Percentiles rank a stretch among this genome's conserved stretches.
Conservation (phyloP, 2,329 filamentous ascomycete species). For the Microascus cirrosus region DNA sequence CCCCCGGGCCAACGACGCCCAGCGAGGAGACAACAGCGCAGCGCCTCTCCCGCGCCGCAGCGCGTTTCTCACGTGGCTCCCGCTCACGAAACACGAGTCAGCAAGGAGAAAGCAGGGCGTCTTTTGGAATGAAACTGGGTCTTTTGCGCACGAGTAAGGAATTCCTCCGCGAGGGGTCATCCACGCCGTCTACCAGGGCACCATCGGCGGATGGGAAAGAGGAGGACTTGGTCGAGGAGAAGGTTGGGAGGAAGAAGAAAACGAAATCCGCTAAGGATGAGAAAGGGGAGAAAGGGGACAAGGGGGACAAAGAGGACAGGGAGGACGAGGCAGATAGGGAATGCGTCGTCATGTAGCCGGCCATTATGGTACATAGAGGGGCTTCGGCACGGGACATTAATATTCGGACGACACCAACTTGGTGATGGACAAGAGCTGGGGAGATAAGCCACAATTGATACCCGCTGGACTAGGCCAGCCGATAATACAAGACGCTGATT, state of each 20-base stretch:
- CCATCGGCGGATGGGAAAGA: slow-evolving; percentile 12
- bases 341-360: slow-evolving; percentile 32
- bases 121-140: slow-evolving; percentile 42
- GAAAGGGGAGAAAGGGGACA: neutral
- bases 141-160: slow-evolving; percentile 42
- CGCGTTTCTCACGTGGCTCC: slow-evolving; percentile 35
- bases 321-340: slow-evolving; percentile 26
- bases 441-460: neutral
- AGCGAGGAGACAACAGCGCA: slow-evolving; percentile 43
- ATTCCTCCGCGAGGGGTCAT: slow-evolving; percentile 20
- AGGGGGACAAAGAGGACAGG: slow-evolving; percentile 19
- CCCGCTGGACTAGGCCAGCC: neutral
- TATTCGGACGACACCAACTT: neutral
- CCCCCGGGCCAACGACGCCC: slow-evolving; percentile 21
- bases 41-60: slow-evolving; percentile 45
- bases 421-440: slow-evolving; percentile 1
- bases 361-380: neutral
- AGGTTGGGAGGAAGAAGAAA: neutral
- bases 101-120: slow-evolving; percentile 45
- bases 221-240: slow-evolving; percentile 13
- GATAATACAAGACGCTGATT: neutral
- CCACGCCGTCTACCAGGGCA: slow-evolving; percentile 11
- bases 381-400: neutral
- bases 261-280: neutral
- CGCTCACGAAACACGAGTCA: slow-evolving; percentile 48